phyloP scores from a whole-genome alignment of 805 yeast species.

The Hanseniaspora hatyaiensis region DNA sequence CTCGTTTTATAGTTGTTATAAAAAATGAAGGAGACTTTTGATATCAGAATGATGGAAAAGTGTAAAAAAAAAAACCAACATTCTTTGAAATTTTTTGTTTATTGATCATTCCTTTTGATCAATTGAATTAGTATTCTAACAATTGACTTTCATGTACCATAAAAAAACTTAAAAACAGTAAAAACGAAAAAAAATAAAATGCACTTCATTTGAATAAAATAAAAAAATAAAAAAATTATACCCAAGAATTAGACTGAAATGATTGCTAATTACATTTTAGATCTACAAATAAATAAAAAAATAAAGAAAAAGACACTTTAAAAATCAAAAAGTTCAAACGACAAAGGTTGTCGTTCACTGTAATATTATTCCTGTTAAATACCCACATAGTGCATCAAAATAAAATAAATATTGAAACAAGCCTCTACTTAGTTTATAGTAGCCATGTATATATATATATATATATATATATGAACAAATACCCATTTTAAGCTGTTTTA shows the following conservation, averaged over 20 bases:
- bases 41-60: too few relatives aligned
- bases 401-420: too few relatives aligned
- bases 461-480: neutral
- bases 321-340: too few relatives aligned
- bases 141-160: too few relatives aligned
- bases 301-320: neutral
- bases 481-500: too few relatives aligned
- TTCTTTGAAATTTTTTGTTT: neutral
- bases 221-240: neutral
- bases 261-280: neutral
- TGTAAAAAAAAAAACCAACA: neutral
- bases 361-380: constrained; percentile 11
- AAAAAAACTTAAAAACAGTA: neutral
- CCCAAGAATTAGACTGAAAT: neutral
- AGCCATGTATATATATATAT: neutral
- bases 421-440: neutral
- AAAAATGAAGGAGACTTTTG: too few relatives aligned
- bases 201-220: neutral
- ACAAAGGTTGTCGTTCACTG: constrained; percentile 3
- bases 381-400: constrained; percentile 9
- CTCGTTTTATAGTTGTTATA: too few relatives aligned
- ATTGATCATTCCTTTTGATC: too few relatives aligned
- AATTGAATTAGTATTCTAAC: too few relatives aligned
- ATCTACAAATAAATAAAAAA: neutral
- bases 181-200: neutral